Base-by-base conservation (phyloP, 306 rosid species). In the Corylus americana region DNA sequence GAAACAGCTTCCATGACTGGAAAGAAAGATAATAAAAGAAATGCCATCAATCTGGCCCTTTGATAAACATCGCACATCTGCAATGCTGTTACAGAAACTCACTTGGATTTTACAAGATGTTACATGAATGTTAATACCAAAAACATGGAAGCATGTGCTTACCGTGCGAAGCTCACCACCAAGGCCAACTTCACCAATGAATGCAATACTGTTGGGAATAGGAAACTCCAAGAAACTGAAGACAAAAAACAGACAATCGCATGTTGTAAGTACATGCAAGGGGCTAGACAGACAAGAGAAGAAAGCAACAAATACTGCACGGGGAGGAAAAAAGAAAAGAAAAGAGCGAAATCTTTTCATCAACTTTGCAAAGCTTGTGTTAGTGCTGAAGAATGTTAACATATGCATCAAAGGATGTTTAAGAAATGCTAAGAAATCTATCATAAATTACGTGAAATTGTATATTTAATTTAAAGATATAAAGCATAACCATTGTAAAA, bases 141-240 rank as follows among this genome's bases (percentile, higher is more conserved):
- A 31, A 73, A 67, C 22, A 48, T 39, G 74, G 69, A 79, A 73
- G 25, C 54, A 82, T 18, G 57, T 66, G 71, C 97, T 87, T 79
- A 95, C 98, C 91, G 18, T 85, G 80, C 96, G 98, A 82, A 95
- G 92, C 88, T 95, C 98, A n/a, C 98, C 98, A 11, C 91, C 81
- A 9, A 92, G 98, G 74, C 98, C 98, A 70, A 95, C 82, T 91
- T 95, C 98, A 73, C 96, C 98, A 62, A 95, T 90, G 89, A 95
- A 95, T 69, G 97, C 97, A 63, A 88, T 74, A 71, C 82, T 86
- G 74, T 83, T 87, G 72, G 98, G 97, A 85, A 95, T 86, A 71
- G 98, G 96, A 55, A 77, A 91, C 89, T 91, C 98, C 94, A 95
- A 83, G 85, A 91, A 95, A 80, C 98, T 95, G 89, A 82, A 74